Evolutionary conservation across 1,284 basidiomycete species (phyloP).

Genomic region (Pseudozyma sp.): DNA sequence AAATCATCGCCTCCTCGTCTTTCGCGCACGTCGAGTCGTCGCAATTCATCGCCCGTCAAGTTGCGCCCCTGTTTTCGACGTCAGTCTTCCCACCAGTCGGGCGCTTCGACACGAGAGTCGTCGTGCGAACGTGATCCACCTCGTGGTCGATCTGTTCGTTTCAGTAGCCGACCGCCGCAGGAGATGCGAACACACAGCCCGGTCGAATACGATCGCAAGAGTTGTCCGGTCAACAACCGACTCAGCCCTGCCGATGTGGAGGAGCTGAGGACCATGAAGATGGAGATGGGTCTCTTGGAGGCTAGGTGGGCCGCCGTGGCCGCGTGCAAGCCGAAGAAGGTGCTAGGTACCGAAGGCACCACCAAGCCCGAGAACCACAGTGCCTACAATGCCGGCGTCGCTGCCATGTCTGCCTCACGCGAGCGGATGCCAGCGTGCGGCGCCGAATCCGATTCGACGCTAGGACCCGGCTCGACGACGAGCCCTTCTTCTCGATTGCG

Average conservation of each 20-base stretch:
- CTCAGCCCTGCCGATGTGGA: conserved; percentile 64
- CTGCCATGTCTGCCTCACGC: conserved; percentile 40
- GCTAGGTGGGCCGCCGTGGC: conserved; percentile 63
- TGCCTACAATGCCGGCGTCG: conserved; percentile 52
- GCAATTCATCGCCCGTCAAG: conserved; percentile 55
- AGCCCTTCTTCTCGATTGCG: conserved; percentile 40
- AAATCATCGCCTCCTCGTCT: conserved; percentile 29
- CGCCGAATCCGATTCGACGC: conserved; percentile 43
- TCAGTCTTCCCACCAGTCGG: conserved; percentile 44
- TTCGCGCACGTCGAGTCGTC: conserved; percentile 38
- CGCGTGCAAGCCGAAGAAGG: conserved; percentile 53
- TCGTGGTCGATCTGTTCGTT: conserved; percentile 59
- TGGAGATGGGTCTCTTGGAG: conserved; percentile 65
- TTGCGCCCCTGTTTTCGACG: conserved; percentile 63
- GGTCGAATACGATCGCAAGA: conserved; percentile 67
- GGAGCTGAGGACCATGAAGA: conserved; percentile 64
- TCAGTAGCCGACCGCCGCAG: conserved; percentile 60
- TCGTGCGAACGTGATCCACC: conserved; percentile 55
- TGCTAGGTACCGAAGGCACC: conserved; percentile 41
- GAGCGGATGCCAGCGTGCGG: conserved; percentile 30
- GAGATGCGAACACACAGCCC: conserved; percentile 65
- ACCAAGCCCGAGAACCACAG: conserved; percentile 40
- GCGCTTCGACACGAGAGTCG: conserved; percentile 47
- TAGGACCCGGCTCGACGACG: conserved; percentile 29
- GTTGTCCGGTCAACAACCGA: conserved; percentile 61